Base-by-base conservation (phyloP, 2,329 filamentous ascomycete genomes). In the Dothistroma pini region DNA sequence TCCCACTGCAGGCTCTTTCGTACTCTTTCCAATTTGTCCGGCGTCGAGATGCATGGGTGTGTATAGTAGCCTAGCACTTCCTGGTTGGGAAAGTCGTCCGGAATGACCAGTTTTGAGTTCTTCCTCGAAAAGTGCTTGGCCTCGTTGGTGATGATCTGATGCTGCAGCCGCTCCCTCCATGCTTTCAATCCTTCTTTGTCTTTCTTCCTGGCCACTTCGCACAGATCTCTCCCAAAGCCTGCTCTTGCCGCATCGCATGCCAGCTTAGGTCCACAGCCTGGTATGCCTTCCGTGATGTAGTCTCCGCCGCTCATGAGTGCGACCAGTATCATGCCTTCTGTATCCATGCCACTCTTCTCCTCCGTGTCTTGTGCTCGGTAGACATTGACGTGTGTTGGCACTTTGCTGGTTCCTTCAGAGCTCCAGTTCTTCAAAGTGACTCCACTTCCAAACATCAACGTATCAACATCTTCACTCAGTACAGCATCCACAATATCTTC, bases 241-340 rank as follows among this genome's bases (percentile, higher is more conserved):
- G 91, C 95, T 69, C 86, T 86, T 35, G 93, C 93, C 57, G 95
- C 96, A 73, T 97, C 91, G 67, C 90, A 95, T 0, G 95, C 93
- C 11, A 93, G 81, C 71, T 93, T 96, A 54, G 91, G 86, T 1
- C 95, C 95, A 68, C 93, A 96, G 4, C 90, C 89, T 0, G 90
- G 87, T 16, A 99, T 88, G 0, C 95, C 95, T 58, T 91, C 90
- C 0, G 93, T 90, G 0, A 93, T 81, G 69, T 99, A 99, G 75
- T 99, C 95, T 7, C 95, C 95, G 7, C 95, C 95, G 68, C 93
- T 97, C 84, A 99, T 92, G 63, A 99, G 79, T 0, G 95, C 95
- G 21, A 97, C 89, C 12, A 99, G 78, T 22, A 97, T 89, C 93
- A 99, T 96, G 0, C 92, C 93, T 64, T 95, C 87, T 21, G 89